phyloP scores from a whole-genome alignment of 2,329 filamentous ascomycete genomes.

The Aureobasidium uvarum region DNA sequence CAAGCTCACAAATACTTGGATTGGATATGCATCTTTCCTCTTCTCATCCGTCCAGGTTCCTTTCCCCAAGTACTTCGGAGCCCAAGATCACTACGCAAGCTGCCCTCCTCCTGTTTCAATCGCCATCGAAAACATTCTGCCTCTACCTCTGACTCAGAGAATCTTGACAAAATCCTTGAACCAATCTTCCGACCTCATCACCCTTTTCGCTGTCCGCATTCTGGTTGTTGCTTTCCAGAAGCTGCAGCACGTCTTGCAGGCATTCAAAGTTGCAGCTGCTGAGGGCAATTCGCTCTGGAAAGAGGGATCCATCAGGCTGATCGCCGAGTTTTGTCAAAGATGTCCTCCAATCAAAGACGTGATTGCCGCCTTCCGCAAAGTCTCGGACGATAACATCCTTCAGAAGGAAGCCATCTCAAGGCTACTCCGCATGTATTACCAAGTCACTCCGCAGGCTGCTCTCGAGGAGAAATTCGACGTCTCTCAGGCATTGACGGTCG shows the following conservation, averaged over 20 bases:
- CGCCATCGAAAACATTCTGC: slow-evolving; percentile 81
- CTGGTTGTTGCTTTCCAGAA: slow-evolving; percentile 78
- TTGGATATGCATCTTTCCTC: slow-evolving; percentile 85
- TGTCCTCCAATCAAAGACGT: slow-evolving; percentile 81
- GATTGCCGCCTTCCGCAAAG: slow-evolving; percentile 68
- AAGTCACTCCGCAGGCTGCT: slow-evolving; percentile 73
- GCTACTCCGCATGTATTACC: slow-evolving; percentile 79
- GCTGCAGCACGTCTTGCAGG: slow-evolving; percentile 61
- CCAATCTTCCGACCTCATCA: slow-evolving; percentile 72
- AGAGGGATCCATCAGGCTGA: slow-evolving; percentile 64
- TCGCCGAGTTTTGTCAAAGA: slow-evolving; percentile 72
- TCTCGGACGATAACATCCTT: slow-evolving; percentile 65
- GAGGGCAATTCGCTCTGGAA: slow-evolving; percentile 59
- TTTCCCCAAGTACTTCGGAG: slow-evolving; percentile 70
- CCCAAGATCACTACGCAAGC: slow-evolving; percentile 59
- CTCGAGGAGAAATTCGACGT: slow-evolving; percentile 86
- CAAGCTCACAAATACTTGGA: slow-evolving; percentile 90
- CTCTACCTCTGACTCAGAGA: slow-evolving; percentile 76
- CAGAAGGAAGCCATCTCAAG: slow-evolving; percentile 77
- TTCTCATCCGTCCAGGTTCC: slow-evolving; percentile 76
- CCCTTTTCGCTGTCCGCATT: slow-evolving; percentile 79
- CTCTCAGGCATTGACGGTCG: slow-evolving; percentile 68
- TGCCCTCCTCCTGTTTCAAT: slow-evolving; percentile 76
- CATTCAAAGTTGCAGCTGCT: slow-evolving; percentile 55
- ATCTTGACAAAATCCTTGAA: slow-evolving; percentile 76